Evolutionary conservation across 768 basidiomycete genomes (phyloP), one percentile per base, ranked within the genome.

Genomic region (Lentinus tigrinus): DNA sequence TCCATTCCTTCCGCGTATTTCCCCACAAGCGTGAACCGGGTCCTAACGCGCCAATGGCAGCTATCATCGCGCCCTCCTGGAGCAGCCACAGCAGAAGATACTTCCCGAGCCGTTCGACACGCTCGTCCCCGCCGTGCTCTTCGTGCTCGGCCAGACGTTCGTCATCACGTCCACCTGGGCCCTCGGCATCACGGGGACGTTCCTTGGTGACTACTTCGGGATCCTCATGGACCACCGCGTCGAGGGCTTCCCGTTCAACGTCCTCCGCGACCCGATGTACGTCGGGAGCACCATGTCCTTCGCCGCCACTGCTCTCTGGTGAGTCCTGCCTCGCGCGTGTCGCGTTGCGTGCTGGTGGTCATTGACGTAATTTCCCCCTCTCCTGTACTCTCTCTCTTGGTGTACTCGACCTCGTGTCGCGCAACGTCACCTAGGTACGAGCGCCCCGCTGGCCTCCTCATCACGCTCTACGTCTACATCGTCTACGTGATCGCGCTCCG

Each of bases 241-340:
- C n/a, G 89, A 94, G 67, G 89, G 91, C 21, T 99, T 99, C 78
- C 96, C 96, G 0, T 99, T 98, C 81, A 96, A 96, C 70, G 81
- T 97, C 47, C 79, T 95, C 40, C 79, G 84, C 19, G 89, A 97
- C 72, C 96, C 96, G 0, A 99, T 99, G 96, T 98, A 99, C 69
- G 90, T 94, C 46, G 96, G 96, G 8, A 93, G 89, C 68, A 95
- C 94, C 5, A 75, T 99, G 77, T 91, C 87, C 70, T 98, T 98
- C 75, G 74, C 84, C 37, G 95, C 87, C 21, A 86, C 84, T 1
- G 89, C 96, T 0, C 78, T 99, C 34, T 96, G 93, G 94, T 94
- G 58, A 66, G 87, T 19, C 16, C 38, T 26, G 56, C 27, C 6
- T 5, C 36, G n/a, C 23, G 19, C 14, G 4, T 36, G 24, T 47